phyloP scores from a whole-genome alignment of 192 early-diverging fungal genomes.

The Fimicolochytrium jonesii region DNA sequence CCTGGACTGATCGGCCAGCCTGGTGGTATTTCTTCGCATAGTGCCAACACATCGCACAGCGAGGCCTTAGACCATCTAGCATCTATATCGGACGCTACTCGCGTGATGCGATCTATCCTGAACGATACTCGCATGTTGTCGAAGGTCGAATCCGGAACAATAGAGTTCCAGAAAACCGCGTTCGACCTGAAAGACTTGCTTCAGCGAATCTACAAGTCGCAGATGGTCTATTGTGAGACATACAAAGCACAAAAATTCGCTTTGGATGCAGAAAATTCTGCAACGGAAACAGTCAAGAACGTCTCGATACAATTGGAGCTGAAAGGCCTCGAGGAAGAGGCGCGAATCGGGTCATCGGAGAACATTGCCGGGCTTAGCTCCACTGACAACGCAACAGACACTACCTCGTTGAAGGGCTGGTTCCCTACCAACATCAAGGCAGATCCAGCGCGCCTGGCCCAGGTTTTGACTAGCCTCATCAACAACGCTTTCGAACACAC shows the following conservation, averaged over 20 bases:
- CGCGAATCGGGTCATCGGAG: no score
- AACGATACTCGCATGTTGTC: slow-evolving; percentile 28
- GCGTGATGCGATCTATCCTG: slow-evolving; percentile 29
- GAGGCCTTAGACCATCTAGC: slow-evolving; percentile 21
- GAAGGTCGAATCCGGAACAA: slow-evolving; percentile 16
- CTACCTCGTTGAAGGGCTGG: slow-evolving; percentile 11
- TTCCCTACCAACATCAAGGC: slow-evolving; percentile 13
- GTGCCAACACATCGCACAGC: neutral
- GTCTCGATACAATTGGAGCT: no score
- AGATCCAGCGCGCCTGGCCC: slow-evolving; percentile 11
- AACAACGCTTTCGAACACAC: slow-evolving; percentile 22
- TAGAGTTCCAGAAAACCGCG: slow-evolving; percentile 13
- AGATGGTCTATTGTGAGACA: neutral
- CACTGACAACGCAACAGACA: no score
- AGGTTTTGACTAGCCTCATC: slow-evolving; percentile 20
- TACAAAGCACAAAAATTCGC: no score
- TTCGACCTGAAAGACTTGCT: slow-evolving; percentile 11
- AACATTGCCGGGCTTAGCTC: no score
- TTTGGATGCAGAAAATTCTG: no score
- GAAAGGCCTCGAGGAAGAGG: no score
- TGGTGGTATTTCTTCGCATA: no score
- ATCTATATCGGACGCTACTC: slow-evolving; percentile 20
- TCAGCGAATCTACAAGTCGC: slow-evolving; percentile 10
- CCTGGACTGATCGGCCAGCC: no score
- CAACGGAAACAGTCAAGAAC: no score